Percentiles rank a stretch among this genome's conserved stretches.
Evolutionary conservation across 495 filamentous ascomycete species (phyloP).

Genomic region (Penicillium egyptiacum): DNA sequence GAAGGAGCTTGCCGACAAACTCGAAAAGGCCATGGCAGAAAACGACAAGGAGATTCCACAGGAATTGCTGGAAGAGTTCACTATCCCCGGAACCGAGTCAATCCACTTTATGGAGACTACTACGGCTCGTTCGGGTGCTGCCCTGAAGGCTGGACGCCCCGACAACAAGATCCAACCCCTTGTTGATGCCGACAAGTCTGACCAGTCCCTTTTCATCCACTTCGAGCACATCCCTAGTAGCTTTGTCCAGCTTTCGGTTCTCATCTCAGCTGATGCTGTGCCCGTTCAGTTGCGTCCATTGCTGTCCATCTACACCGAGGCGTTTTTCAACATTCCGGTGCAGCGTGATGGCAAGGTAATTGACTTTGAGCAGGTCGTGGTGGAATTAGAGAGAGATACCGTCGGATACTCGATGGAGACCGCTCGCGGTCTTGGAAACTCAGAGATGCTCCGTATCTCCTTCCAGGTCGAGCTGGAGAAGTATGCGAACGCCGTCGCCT

Average conservation of each 20-base stretch:
- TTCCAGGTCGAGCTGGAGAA: conserved; percentile 88
- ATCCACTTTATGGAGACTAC: conserved; percentile 91
- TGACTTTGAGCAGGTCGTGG: conserved; percentile 88
- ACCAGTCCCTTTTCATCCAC: conserved; percentile 85
- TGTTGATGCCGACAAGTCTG: conserved; percentile 66
- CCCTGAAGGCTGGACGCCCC: conserved; percentile 63
- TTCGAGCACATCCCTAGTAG: conserved; percentile 90
- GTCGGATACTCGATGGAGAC: conserved; percentile 73
- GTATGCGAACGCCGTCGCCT: conserved; percentile 77
- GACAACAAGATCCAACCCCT: conserved; percentile 72
- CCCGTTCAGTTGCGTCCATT: conserved; percentile 77
- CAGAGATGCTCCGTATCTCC: conserved; percentile 75
- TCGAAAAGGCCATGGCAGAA: conserved; percentile 75
- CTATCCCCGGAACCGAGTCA: conserved; percentile 78
- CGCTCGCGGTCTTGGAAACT: conserved; percentile 65
- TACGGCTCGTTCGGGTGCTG: conserved; percentile 82
- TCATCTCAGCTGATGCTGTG: conserved; percentile 73
- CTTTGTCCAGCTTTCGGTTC: conserved; percentile 79
- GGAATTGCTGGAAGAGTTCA: conserved; percentile 73
- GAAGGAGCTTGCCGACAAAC: conserved; percentile 66
- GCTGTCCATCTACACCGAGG: conserved; percentile 77
- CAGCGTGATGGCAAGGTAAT: conserved; percentile 72
- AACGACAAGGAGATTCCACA: conserved; percentile 80
- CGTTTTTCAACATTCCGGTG: conserved; percentile 92
- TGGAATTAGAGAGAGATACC: conserved; percentile 86